A percentile compares a stretch with the other conserved stretches of the same genome.
Evolutionary conservation across 1,284 basidiomycete genomes (phyloP).

Genomic region (Ustilago bromivora): DNA sequence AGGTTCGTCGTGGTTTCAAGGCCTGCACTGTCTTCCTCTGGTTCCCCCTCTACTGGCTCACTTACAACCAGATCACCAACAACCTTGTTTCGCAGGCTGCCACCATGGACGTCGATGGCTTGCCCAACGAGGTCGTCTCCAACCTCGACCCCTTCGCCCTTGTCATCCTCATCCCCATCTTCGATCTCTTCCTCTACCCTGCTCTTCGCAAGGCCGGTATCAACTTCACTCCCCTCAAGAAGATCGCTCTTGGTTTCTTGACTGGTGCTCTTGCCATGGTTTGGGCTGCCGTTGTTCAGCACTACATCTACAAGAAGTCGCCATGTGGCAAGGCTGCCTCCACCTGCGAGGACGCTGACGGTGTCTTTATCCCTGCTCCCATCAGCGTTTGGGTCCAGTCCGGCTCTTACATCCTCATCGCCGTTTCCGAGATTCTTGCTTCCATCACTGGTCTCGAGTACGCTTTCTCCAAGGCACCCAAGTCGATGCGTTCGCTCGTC

Average conservation of each 20-base stretch:
- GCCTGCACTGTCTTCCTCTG: conserved; percentile 86
- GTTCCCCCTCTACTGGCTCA: conserved; percentile 73
- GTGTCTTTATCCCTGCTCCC: conserved; percentile 44
- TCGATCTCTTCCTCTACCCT: conserved; percentile 77
- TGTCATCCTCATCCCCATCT: conserved; percentile 71
- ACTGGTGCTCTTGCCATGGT: conserved; percentile 74
- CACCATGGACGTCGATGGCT: conserved; percentile 75
- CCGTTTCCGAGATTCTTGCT: conserved; percentile 78
- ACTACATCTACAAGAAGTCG: conserved; percentile 73
- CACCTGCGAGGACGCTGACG: conserved; percentile 60
- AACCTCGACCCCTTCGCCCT: conserved; percentile 80
- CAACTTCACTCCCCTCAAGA: conserved; percentile 75
- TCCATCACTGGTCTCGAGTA: conserved; percentile 84
- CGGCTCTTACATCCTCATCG: conserved; percentile 72
- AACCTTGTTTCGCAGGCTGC: conserved; percentile 76
- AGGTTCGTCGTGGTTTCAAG: conserved; percentile 83
- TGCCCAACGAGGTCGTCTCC: conserved; percentile 82
- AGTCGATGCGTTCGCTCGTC: conserved; percentile 70
- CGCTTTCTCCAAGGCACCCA: conserved; percentile 79
- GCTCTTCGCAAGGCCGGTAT: conserved; percentile 76
- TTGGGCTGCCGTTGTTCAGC: conserved; percentile 75
- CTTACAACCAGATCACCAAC: conserved; percentile 74
- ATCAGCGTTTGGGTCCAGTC: conserved; percentile 71
- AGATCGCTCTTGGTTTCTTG: conserved; percentile 80
- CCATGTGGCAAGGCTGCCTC: conserved; percentile 73